Evolutionary conservation across 2,329 filamentous ascomycete genomes (phyloP).

Genomic region (Diaporthe longicolla): DNA sequence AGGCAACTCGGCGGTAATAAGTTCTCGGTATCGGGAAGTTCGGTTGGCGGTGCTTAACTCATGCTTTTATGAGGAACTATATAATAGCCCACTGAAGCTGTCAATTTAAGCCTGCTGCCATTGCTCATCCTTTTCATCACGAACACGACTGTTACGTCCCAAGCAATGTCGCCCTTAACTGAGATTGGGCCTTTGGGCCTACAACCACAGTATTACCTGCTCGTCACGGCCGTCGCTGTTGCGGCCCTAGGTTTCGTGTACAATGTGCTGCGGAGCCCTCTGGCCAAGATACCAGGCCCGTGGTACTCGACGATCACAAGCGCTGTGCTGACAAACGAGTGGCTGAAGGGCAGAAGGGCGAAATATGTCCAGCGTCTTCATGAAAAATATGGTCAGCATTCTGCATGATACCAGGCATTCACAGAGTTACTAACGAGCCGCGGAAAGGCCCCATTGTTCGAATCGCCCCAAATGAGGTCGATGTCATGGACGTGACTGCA

Average conservation of each 20-base stretch:
- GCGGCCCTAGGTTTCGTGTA: constrained; percentile 22
- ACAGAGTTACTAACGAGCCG: background rate
- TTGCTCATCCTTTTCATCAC: background rate
- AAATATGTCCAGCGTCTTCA: constrained; percentile 47
- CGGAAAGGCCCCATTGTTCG: constrained; percentile 47
- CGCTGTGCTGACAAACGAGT: constrained; percentile 41
- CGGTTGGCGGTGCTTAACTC: background rate
- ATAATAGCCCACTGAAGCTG: background rate
- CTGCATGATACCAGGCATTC: background rate
- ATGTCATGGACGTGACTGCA: constrained; percentile 46
- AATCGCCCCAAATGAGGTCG: constrained; percentile 47
- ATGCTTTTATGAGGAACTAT: constrained; percentile 13
- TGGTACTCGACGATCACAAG: constrained; percentile 48
- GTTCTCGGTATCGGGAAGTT: background rate
- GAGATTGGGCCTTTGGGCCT: background rate
- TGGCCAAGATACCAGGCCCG: constrained; percentile 44
- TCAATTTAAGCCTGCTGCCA: background rate
- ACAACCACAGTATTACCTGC: background rate
- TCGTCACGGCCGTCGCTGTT: constrained; percentile 13
- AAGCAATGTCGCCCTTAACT: constrained; percentile 16
- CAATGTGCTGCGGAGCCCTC: constrained; percentile 23
- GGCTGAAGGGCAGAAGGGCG: constrained; percentile 41
- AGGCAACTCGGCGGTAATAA: background rate
- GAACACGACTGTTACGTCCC: background rate
- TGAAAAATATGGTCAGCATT: constrained; percentile 45